phyloP scores from a whole-genome alignment of 176 grass and related monocot genomes.

The Oryza brachyantha region DNA sequence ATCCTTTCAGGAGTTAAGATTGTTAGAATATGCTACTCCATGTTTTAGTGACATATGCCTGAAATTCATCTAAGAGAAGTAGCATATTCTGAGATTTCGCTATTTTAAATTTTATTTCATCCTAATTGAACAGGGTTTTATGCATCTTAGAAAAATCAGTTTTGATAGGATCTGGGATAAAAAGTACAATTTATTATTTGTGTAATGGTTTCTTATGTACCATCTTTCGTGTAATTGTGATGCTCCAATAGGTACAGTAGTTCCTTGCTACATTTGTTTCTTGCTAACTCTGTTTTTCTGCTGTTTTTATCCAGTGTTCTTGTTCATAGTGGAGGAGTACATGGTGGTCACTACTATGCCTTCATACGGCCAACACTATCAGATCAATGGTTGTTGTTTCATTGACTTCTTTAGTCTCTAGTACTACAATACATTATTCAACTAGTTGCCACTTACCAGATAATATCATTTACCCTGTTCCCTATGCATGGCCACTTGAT shows the following conservation, averaged over 20 bases:
- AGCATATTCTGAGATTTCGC: too few species aligned
- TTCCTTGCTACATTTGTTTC: neutral
- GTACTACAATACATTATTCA: neutral
- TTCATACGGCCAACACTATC: constrained; percentile 79
- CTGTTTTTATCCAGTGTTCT: constrained; percentile 67
- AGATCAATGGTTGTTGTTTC: constrained; percentile 70
- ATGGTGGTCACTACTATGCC: constrained; percentile 94
- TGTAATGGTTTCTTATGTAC: constrained; percentile 14
- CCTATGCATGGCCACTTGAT: constrained; percentile 10
- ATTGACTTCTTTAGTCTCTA: constrained; percentile 13
- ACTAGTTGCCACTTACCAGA: constrained; percentile 18
- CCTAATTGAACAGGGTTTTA: constrained; percentile 1
- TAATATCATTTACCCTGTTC: neutral
- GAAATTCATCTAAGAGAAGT: too few species aligned
- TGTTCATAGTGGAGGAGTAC: constrained; percentile 94
- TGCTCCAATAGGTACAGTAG: too few species aligned
- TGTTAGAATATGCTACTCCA: too few species aligned
- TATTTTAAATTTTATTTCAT: neutral
- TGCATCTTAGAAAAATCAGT: constrained; percentile 9
- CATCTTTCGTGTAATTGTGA: too few species aligned
- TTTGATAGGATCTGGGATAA: neutral
- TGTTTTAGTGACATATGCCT: too few species aligned
- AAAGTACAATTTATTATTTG: neutral
- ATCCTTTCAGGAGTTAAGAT: neutral
- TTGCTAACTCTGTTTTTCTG: constrained; percentile 36